Base-by-base conservation (phyloP, 1,139 yeast species). In the Ogataea hybrid region DNA sequence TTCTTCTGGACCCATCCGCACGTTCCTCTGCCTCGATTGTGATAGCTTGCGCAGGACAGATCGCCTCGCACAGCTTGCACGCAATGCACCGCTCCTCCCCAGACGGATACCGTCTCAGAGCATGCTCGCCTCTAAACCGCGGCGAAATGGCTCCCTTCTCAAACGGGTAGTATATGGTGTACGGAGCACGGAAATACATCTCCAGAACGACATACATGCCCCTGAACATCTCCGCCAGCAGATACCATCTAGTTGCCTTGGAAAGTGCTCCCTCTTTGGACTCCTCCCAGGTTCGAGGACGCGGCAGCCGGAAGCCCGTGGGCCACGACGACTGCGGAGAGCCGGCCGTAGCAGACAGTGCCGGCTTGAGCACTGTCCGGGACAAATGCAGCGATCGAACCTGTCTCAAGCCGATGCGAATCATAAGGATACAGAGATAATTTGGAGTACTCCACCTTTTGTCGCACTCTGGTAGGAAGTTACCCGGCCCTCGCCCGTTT, bases 21-120 rank as follows among this genome's bases (percentile, higher is more conserved):
- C 96, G 83, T 68, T 87, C 95, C 68, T 87, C 96, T 30, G 95
- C 95, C 65, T 87, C 96, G 60, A 87, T 87, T 33, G 96, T 87
- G 63, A 87, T 87, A 48, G 95, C 95, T 66, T 85, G 90, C 1
- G 96, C 96, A 7, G 96, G 96, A 68, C 96, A 87, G 48, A 86
- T 80, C 40, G 95, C 95, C 66, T 87, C 96, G 71, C 96, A 87
- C 56, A 87, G 76, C 66, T 87, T 87, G 70, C 96, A 87, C 11
- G 96, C 95, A 62, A 79, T 79, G 69, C 96, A 87, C 59, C 96
- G 80, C 67, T 87, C 96, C 69, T 87, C 96, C 44, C 95, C 96
- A 41, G 88, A 77, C 32, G 96, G 96, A 64, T 87, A 87, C 59
- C 96, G 75, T 70, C 96, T 80, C 57, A 87, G 73, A 12, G 96